Evolutionary conservation across 2,329 filamentous ascomycete genomes (phyloP), one percentile per base, ranked within the genome.

Genomic region (Sphaerulina vaccinii): DNA sequence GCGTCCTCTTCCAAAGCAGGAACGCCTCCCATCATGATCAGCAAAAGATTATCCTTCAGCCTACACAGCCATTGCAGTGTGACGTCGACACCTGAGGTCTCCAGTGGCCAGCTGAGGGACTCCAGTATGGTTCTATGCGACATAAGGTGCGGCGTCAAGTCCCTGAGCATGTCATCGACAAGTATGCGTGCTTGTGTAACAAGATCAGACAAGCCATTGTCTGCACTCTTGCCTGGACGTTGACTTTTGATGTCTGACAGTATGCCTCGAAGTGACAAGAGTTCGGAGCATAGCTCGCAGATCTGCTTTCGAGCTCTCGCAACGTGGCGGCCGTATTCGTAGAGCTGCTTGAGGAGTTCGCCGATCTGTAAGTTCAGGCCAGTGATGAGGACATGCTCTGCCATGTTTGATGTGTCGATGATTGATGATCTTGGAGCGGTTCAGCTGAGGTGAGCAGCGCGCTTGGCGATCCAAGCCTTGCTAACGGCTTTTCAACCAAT

Each of bases 1-100:
- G 32, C 32, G 9, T 43, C 41, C 18, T 21, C 4, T 5, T 10
- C 15, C 7, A 13, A n/a, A 11, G 41, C 27, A 11, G 27, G 41
- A 9, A 29, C 23, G 15, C 16, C 41, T 13, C 41, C 41, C 41
- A 43, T 43, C 41, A 43, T 18, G 10, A 43, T 43, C 41, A 43
- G 27, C n/a, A 43, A n/a, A n/a, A n/a, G n/a, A n/a, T n/a, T n/a
- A n/a, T n/a, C n/a, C n/a, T n/a, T n/a, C n/a, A n/a, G n/a, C n/a
- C n/a, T n/a, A 21, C 9, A 43, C 29, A 3, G 24, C 24, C 15
- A 18, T 43, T 13, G 18, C 32, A 8, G 32, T 33, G 13, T 24
- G 6, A 1, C 5, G 23, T 18, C 27, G 41, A 29, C 41, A 21
- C 9, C 23, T 24, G n/a, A 43, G 41, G 19, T 21, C 16, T 33